A percentile compares a stretch with the other conserved stretches of the same genome.
Evolutionary conservation across 352 stramenopile species (phyloP).

Genomic region (Elongisporangium undulatum): DNA sequence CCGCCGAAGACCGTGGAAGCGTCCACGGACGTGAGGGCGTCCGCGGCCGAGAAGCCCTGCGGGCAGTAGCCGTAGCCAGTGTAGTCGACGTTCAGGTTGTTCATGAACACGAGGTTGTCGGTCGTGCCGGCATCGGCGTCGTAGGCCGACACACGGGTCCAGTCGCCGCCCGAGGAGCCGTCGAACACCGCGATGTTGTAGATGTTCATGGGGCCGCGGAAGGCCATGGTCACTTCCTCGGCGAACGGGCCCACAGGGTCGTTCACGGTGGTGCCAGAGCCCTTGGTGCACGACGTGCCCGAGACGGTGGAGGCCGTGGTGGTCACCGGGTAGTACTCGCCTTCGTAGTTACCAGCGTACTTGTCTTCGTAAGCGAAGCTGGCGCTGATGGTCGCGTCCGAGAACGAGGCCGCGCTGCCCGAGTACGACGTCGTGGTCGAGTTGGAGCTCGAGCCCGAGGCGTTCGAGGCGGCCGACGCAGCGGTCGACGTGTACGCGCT

Average conservation of each 20-base stretch:
- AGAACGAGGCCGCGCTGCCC: slow-evolving; percentile 17
- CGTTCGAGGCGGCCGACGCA: slow-evolving; percentile 7
- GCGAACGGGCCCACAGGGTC: slow-evolving; percentile 41
- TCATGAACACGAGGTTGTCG: slow-evolving; percentile 61
- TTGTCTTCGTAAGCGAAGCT: slow-evolving; percentile 40
- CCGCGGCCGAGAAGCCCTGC: slow-evolving; percentile 33
- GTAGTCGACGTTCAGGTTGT: slow-evolving; percentile 62
- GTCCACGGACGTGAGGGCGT: slow-evolving; percentile 18
- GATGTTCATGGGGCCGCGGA: slow-evolving; percentile 57
- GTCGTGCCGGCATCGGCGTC: slow-evolving; percentile 15
- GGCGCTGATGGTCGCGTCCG: slow-evolving; percentile 37
- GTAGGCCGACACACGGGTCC: slow-evolving; percentile 46
- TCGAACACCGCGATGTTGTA: slow-evolving; percentile 56
- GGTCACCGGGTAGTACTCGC: slow-evolving; percentile 43
- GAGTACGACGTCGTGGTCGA: slow-evolving; percentile 7
- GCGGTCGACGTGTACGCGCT: slow-evolving; percentile 7
- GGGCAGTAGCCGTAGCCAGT: slow-evolving; percentile 31
- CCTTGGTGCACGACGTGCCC: slow-evolving; percentile 24
- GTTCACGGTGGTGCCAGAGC: slow-evolving; percentile 12
- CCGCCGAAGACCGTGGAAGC: slow-evolving; percentile 37
- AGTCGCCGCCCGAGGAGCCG: slow-evolving; percentile 16
- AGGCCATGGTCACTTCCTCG: slow-evolving; percentile 52
- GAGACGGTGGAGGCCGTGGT: slow-evolving; percentile 7
- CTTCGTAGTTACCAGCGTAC: slow-evolving; percentile 29
- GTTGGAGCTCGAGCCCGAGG: slow-evolving; percentile 2